Percentiles rank a stretch among this genome's conserved stretches.
phyloP scores from a whole-genome alignment of 345 rosid genomes.

The Combretum micranthum region DNA sequence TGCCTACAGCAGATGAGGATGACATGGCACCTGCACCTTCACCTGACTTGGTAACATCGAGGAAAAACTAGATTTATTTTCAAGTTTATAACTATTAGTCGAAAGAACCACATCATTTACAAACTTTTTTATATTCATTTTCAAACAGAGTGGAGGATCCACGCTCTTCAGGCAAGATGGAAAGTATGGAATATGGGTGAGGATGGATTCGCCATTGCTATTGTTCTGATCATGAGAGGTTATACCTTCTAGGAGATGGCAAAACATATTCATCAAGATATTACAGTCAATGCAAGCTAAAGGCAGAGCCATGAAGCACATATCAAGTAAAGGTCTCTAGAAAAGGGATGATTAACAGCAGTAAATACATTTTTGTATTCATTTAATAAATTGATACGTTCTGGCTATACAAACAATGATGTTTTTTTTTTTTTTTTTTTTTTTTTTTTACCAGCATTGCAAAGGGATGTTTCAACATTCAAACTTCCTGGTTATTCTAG shows the following conservation, averaged over 20 bases:
- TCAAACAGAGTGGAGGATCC: slow-evolving; percentile 55
- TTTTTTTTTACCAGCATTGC: too few relatives aligned
- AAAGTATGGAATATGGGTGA: slow-evolving; percentile 38
- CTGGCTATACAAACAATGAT: too few relatives aligned
- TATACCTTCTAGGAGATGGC: slow-evolving; percentile 22
- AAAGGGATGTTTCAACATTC: too few relatives aligned
- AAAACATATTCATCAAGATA: neutral
- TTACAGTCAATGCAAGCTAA: too few relatives aligned
- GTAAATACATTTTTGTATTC: too few relatives aligned
- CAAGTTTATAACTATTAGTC: neutral
- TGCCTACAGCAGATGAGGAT: slow-evolving; percentile 33
- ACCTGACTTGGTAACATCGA: slow-evolving; percentile 46
- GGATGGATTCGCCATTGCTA: slow-evolving; percentile 34
- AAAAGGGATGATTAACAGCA: too few relatives aligned
- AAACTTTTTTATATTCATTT: neutral
- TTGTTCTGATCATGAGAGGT: slow-evolving; percentile 43
- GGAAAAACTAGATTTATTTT: neutral
- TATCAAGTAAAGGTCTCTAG: too few relatives aligned
- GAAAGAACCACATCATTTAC: neutral
- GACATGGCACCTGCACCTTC: slow-evolving; percentile 81
- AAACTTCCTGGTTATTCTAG: too few relatives aligned
- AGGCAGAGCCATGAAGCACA: too few relatives aligned
- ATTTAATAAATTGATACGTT: too few relatives aligned
- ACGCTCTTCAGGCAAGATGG: slow-evolving; percentile 29
- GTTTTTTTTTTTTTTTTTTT: too few relatives aligned